A percentile compares a stretch with the other conserved stretches of the same genome.
These are phyloP conservation scores for Xylariales sp. DNA, from an alignment of 2,329 filamentous ascomycete genomes.

Conservation along the genomic window DNA sequence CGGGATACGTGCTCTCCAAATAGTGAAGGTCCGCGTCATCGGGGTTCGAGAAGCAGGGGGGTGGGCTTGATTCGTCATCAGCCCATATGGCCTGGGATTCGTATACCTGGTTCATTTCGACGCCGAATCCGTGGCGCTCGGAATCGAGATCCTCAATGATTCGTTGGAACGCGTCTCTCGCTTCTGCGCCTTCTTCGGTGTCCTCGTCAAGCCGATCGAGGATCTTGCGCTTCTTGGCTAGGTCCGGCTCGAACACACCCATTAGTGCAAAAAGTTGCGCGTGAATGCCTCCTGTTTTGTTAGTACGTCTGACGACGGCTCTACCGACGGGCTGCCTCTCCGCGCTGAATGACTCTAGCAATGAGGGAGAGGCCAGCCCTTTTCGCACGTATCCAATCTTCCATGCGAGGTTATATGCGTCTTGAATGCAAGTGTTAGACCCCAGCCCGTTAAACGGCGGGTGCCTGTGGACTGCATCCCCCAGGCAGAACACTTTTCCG, in stretches of 20 bases:
- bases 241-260: slow-evolving; percentile 32
- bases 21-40: slow-evolving; percentile 33
- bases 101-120: slow-evolving; percentile 36
- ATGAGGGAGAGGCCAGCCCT: slow-evolving; percentile 28
- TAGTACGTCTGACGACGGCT: slow-evolving; percentile 31
- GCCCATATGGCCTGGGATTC: slow-evolving; percentile 29
- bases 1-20: slow-evolving; percentile 32
- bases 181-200: slow-evolving; percentile 25
- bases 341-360: slow-evolving; percentile 28
- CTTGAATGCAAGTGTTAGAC: slow-evolving; percentile 35
- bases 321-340: slow-evolving; percentile 35
- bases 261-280: slow-evolving; percentile 27
- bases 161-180: slow-evolving; percentile 26
- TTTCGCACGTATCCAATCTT: slow-evolving; percentile 33
- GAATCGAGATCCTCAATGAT: slow-evolving; percentile 31
- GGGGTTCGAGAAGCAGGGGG: slow-evolving; percentile 20
- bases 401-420: slow-evolving; percentile 38
- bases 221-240: slow-evolving; percentile 27
- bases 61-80: slow-evolving; percentile 26
- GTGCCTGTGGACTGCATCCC: slow-evolving; percentile 33
- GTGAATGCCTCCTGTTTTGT: slow-evolving; percentile 31
- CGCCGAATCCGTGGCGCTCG: slow-evolving; percentile 30
- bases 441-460: slow-evolving; percentile 33
- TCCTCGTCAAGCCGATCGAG: slow-evolving; percentile 26
- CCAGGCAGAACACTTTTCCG: slow-evolving; percentile 32